Conservation (phyloP, 179 eudicot species). For the Beta macrorhiza region DNA sequence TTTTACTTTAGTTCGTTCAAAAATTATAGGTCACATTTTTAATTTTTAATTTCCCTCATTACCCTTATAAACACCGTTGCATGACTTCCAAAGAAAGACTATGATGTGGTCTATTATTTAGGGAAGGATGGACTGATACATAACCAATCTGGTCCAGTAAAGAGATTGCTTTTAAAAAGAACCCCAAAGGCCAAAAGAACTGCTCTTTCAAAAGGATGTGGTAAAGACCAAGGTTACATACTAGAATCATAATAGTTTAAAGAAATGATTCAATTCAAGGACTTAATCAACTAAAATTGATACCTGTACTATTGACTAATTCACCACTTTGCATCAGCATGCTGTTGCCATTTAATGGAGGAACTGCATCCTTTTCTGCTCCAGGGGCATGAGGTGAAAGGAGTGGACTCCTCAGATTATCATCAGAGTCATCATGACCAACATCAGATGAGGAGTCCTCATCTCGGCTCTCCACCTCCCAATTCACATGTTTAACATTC, state of each 20-base stretch:
- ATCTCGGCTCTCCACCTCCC: slow-evolving; percentile 39
- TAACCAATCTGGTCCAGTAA: neutral
- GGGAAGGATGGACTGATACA: no score
- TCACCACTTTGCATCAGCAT: slow-evolving; percentile 32
- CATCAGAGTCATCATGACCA: slow-evolving; percentile 31
- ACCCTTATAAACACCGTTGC: no score
- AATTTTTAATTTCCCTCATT: no score
- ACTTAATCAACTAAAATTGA: neutral
- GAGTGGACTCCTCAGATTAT: slow-evolving; percentile 37
- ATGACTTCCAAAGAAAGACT: no score
- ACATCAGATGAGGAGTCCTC: slow-evolving; percentile 36
- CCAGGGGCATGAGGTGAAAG: slow-evolving; percentile 36
- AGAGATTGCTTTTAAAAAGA: neutral
- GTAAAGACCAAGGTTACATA: neutral
- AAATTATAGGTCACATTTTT: no score
- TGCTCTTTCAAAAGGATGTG: neutral
- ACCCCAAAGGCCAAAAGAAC: neutral
- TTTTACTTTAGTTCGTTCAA: no score
- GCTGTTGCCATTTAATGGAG: slow-evolving; percentile 29
- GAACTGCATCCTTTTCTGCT: slow-evolving; percentile 24
- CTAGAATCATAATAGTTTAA: neutral
- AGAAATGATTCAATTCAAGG: neutral
- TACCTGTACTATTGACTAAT: slow-evolving; percentile 38
- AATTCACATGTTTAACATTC: slow-evolving; percentile 26
- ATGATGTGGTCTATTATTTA: no score